Evolutionary conservation across 1,139 yeast species (phyloP).

Genomic region (Blastobotrys niveus): DNA sequence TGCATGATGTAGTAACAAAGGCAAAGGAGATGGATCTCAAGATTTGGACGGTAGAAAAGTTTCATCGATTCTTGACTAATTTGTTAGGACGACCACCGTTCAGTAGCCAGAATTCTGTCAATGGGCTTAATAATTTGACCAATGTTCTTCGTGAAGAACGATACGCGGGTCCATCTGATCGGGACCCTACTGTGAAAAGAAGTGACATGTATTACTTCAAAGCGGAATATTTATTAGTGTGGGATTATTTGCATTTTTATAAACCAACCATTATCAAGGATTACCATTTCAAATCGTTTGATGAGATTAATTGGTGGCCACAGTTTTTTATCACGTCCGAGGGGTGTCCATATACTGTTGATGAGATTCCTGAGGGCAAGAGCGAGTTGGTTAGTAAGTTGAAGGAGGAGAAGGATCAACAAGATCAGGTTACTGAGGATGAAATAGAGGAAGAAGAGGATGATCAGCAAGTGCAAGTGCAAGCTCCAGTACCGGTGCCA

Average conservation of each 20-base stretch:
- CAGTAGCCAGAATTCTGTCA: conserved; percentile 15
- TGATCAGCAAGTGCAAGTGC: conserved; percentile 5
- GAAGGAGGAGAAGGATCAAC: background rate
- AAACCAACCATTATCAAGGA: conserved; percentile 82
- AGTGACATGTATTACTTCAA: conserved; percentile 83
- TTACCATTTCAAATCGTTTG: conserved; percentile 48
- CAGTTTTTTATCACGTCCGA: conserved; percentile 39
- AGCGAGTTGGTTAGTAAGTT: conserved; percentile 13
- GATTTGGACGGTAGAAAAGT: conserved; percentile 86
- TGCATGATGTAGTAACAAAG: conserved; percentile 60
- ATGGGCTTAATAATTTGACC: conserved; percentile 39
- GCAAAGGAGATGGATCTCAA: conserved; percentile 60
- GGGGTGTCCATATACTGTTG: conserved; percentile 64
- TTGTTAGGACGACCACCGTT: conserved; percentile 35
- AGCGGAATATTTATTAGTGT: conserved; percentile 68
- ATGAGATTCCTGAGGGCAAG: conserved; percentile 24
- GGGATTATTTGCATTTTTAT: conserved; percentile 71
- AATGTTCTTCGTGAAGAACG: conserved; percentile 78
- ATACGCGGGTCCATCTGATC: conserved; percentile 77
- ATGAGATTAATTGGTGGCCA: conserved; percentile 50
- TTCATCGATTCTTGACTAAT: conserved; percentile 69
- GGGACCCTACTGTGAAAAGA: conserved; percentile 78
- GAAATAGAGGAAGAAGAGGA: conserved; percentile 7
- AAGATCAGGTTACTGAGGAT: background rate
- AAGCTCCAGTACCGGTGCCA: too few relatives aligned